These are phyloP conservation scores for Butyriboletus appendiculatus DNA, from an alignment of 1,284 basidiomycete species.

Conservation along the genomic window DNA sequence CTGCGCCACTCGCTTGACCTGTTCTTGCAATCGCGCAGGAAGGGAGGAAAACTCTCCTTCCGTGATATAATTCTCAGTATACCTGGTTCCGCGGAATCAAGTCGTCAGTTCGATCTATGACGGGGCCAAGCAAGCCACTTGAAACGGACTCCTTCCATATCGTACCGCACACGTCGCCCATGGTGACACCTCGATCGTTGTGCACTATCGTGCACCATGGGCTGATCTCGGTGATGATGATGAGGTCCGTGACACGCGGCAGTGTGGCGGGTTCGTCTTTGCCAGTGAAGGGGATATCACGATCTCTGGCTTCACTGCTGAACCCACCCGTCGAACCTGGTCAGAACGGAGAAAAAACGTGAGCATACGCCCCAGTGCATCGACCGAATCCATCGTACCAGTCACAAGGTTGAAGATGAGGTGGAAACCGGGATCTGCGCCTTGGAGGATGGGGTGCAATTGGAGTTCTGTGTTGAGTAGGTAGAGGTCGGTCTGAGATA, in stretches of 20 bases:
- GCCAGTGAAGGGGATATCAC: slow-evolving; percentile 60
- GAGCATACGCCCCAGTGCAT: not conserved
- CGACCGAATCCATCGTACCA: slow-evolving; percentile 42
- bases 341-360: not conserved
- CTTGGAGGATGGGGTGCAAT: slow-evolving; percentile 68
- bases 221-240: slow-evolving; percentile 68
- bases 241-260: slow-evolving; percentile 71
- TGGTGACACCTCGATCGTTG: slow-evolving; percentile 71
- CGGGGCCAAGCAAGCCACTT: not conserved
- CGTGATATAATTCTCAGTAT: slow-evolving; percentile 65
- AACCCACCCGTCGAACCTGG: slow-evolving; percentile 61
- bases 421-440: slow-evolving; percentile 50
- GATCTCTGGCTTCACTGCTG: slow-evolving; percentile 56
- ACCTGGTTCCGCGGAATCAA: slow-evolving; percentile 42
- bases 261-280: slow-evolving; percentile 80
- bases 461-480: slow-evolving; percentile 66
- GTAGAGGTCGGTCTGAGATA: slow-evolving; percentile 74
- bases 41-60: slow-evolving; percentile 64
- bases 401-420: slow-evolving; percentile 71
- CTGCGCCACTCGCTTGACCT: slow-evolving; percentile 59
- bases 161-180: slow-evolving; percentile 64
- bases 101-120: slow-evolving; percentile 9
- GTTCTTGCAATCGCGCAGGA: slow-evolving; percentile 64
- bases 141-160: slow-evolving; percentile 70
- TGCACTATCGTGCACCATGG: slow-evolving; percentile 81